Evolutionary conservation across 805 yeast species (phyloP), one percentile per base, ranked within the genome.

Genomic region (Wickerhamiella slavikovae): DNA sequence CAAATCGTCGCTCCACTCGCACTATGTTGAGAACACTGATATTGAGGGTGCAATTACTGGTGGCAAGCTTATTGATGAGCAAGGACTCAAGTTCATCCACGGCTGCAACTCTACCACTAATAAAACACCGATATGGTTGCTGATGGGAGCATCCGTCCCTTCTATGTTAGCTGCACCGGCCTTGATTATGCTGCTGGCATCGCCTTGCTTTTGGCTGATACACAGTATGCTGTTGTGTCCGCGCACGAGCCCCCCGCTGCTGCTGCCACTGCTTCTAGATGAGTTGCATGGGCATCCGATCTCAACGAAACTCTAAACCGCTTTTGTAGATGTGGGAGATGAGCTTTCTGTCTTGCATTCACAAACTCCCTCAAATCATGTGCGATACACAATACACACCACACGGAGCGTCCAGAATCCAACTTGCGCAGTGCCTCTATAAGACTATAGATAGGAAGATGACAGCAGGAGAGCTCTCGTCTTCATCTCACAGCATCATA

Each of bases 71-170:
- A 38, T 50, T 27, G 64, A 57, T 35, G 61, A 56, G 42, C 55
- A 40, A 37, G 74, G 71, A 29, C 64, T 61, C 23, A 77, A 78
- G 41, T 89, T 89, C 67, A 73, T 77, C 63, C 60, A 55, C 47
- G 98, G 98, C 55, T 83, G 71, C 62, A 85, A 89, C 60, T 72
- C 93, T 25, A 66, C 92, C 38, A 79, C 78, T 57, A 89, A 93
- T 43, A 80, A 79, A 59, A 68, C 63, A 80, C 89, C 39, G 93
- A 89, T 55, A 82, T 89, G 94, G 71, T 85, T 45, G 79, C 79
- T 41, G 73, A 89, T 35, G 98, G 98, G 65, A 85, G 89, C 59
- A 80, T 85, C 47, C 98, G 89, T 58, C 98, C 98, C 43, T 80
- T 85, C 69, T 85, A 82, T 68, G 96, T 85, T 43, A 94, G 89